Evolutionary conservation across 768 basidiomycete genomes (phyloP).

Genomic region (Cubamyces lactineus): DNA sequence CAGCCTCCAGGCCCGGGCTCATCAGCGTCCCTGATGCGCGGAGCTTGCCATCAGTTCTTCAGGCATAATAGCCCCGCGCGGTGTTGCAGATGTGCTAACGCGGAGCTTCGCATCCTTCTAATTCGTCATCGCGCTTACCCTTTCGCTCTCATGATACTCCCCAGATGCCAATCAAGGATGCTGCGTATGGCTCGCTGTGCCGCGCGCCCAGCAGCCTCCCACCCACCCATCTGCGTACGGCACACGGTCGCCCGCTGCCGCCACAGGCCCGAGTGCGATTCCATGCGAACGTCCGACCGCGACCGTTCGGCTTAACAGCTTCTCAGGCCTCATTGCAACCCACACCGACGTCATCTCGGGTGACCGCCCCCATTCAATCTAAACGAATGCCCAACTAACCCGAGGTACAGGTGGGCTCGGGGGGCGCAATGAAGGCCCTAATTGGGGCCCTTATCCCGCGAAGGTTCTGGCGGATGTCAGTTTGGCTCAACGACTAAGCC

Average conservation of each 20-base stretch:
- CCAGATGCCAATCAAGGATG: neutral
- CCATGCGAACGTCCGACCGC: neutral
- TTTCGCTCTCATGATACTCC: neutral
- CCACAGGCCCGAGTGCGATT: neutral
- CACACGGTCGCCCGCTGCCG: neutral
- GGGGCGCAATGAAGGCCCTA: neutral
- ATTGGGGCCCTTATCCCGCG: conserved; percentile 5
- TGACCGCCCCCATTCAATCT: neutral
- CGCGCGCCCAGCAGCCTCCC: neutral
- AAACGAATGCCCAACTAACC: neutral
- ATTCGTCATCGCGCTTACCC: conserved; percentile 6
- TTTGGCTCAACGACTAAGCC: neutral
- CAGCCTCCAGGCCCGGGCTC: neutral
- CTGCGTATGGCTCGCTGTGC: neutral
- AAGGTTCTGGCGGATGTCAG: conserved; percentile 7
- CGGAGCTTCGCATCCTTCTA: conserved; percentile 6
- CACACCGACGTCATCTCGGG: neutral
- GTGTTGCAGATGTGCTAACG: neutral
- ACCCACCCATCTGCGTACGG: neutral
- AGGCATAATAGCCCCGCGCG: conserved; percentile 7
- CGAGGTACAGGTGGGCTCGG: neutral
- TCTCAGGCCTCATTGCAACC: neutral
- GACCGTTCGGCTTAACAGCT: neutral
- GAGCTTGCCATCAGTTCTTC: conserved; percentile 1
- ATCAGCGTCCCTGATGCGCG: conserved; percentile 18